A percentile compares a stretch with the other conserved stretches of the same genome.
phyloP scores from a whole-genome alignment of 2,329 filamentous ascomycete species.

The Thelonectria olida region DNA sequence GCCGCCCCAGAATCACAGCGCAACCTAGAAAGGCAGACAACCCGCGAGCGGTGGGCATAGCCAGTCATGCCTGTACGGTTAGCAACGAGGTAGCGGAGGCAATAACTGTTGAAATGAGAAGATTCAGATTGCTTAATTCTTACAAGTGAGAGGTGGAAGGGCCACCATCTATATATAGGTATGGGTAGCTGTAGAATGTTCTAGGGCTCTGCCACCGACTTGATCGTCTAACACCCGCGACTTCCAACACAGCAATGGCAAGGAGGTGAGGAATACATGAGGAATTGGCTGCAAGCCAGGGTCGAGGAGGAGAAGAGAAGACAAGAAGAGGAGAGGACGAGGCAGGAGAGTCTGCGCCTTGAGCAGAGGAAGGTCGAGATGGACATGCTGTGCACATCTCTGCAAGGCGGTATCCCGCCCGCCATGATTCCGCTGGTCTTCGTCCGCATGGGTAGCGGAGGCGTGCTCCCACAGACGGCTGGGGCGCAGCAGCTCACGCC shows the following conservation, averaged over 20 bases:
- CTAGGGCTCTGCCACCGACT: too few relatives aligned
- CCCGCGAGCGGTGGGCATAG: too few relatives aligned
- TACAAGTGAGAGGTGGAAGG: too few relatives aligned
- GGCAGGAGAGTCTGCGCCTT: slow-evolving; percentile 71
- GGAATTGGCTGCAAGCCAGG: slow-evolving; percentile 75
- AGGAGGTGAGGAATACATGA: slow-evolving; percentile 75
- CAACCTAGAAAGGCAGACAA: too few relatives aligned
- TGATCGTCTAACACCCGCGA: too few relatives aligned
- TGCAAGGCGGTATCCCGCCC: slow-evolving; percentile 76
- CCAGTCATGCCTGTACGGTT: too few relatives aligned
- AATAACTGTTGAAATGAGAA: too few relatives aligned
- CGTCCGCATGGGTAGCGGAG: slow-evolving; percentile 71
- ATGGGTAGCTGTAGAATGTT: too few relatives aligned
- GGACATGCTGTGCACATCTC: slow-evolving; percentile 74
- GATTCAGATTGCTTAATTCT: too few relatives aligned
- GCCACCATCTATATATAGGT: too few relatives aligned
- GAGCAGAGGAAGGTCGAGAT: slow-evolving; percentile 79
- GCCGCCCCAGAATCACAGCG: too few relatives aligned
- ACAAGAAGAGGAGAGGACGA: slow-evolving; percentile 78
- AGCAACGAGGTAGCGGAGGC: too few relatives aligned
- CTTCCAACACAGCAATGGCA: slow-evolving; percentile 73
- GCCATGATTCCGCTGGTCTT: slow-evolving; percentile 80
- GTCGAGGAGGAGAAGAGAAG: slow-evolving; percentile 77
- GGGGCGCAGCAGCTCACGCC: slow-evolving; percentile 48
- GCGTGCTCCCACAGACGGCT: slow-evolving; percentile 65